phyloP scores from a whole-genome alignment of 768 basidiomycete genomes.

The Leccinum boreale region DNA sequence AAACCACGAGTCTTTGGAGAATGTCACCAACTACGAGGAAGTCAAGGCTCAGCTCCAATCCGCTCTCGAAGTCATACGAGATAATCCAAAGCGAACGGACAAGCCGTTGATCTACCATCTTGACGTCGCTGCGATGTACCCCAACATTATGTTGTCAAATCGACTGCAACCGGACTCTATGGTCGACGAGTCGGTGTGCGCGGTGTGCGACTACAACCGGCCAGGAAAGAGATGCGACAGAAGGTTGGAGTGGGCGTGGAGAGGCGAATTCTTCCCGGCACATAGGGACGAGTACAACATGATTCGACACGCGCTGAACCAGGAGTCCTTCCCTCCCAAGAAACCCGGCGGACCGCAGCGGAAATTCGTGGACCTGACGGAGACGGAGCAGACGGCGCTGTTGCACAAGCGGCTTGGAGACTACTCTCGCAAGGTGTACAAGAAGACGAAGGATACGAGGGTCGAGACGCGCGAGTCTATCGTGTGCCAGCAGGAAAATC shows the following conservation, averaged over 20 bases:
- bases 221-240: constrained; percentile 95
- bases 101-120: constrained; percentile 97
- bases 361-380: constrained; percentile 77
- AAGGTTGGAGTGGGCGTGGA: constrained; percentile 95
- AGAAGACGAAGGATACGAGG: constrained; percentile 96
- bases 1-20: constrained; percentile 70
- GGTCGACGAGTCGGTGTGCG: constrained; percentile 93
- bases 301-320: constrained; percentile 95
- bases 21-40: constrained; percentile 93
- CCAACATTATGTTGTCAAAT: constrained; percentile 99
- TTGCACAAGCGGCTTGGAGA: constrained; percentile 97
- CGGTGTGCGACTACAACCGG: constrained; percentile 97
- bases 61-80: constrained; percentile 85
- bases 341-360: constrained; percentile 69
- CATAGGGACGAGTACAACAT: constrained; percentile 98
- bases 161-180: constrained; percentile 97
- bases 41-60: constrained; percentile 76
- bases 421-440: constrained; percentile 98
- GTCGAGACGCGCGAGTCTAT: constrained; percentile 92
- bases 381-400: constrained; percentile 85
- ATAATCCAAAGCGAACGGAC: constrained; percentile 85
- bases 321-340: constrained; percentile 87
- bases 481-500: constrained; percentile 96
- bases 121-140: constrained; percentile 99
- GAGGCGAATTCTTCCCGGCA: constrained; percentile 97